Evolutionary conservation across 2,329 filamentous ascomycete genomes (phyloP), one percentile per base, ranked within the genome.

Genomic region (Colletotrichum coccodes): DNA sequence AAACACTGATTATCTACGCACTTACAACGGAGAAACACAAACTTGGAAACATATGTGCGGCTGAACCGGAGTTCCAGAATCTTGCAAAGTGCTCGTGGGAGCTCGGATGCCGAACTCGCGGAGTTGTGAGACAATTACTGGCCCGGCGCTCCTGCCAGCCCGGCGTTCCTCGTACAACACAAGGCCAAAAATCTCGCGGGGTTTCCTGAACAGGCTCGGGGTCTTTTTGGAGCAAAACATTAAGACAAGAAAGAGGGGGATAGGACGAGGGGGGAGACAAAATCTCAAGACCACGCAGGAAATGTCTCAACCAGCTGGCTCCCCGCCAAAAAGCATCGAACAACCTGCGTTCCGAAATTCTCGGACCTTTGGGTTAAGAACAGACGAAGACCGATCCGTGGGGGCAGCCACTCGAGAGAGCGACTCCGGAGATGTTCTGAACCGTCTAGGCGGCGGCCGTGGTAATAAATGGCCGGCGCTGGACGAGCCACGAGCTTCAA

Each of bases 121-220:
- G 67, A 70, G 57, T 68, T 70, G 46, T 62, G 67, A 70, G 63
- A 70, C 57, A 68, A 46, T 54, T 63, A 50, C 49, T 68, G 23
- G 36, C n/a, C 50, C 49, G 56, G 62, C 62, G 53, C 12, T 64
- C 46, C 54, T 49, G 40, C 34, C 61, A 50, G 61, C 56, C 65
- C 61, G 65, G 54, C 40, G 54, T 65, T 40, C 54, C 49, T 60
- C 58, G 52, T 53, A 46, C 58, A 61, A 60, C 50, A 23, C 26
- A 49, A 32, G n/a, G 14, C n/a, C 21, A 32, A 47, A 50, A 64
- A 60, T 65, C 49, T 65, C 53, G 54, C 40, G 54, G 54, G 60
- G 42, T 56, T 68, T 59, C 53, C 61, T 60, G 53, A 65, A 65
- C 38, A 50, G 61, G 65, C 28, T 60, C 62, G 28, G 47, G 28